Conservation (phyloP, 1,139 yeast species). For the Lodderomyces beijingensis region DNA sequence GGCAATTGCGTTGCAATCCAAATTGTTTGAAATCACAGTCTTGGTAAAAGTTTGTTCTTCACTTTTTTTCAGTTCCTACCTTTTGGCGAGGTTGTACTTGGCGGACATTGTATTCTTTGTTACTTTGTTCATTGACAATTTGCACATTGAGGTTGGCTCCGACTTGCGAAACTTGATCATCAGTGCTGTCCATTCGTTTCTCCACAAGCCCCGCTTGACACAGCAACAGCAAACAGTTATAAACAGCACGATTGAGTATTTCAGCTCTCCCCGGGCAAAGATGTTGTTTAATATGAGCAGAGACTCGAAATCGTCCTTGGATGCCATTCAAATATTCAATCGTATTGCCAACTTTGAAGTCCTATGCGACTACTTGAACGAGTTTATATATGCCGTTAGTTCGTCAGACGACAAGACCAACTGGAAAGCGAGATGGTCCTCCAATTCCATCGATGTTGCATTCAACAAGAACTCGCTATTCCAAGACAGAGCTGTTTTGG, state of each 20-base stretch:
- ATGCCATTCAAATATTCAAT: slow-evolving; percentile 42
- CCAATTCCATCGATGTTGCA: slow-evolving; percentile 63
- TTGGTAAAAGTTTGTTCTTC: slow-evolving; percentile 64
- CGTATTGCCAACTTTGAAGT: slow-evolving; percentile 54
- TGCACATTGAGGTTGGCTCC: slow-evolving; percentile 63
- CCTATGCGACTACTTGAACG: slow-evolving; percentile 58
- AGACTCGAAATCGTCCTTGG: slow-evolving; percentile 34
- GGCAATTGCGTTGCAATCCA: slow-evolving; percentile 55
- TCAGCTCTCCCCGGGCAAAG: slow-evolving; percentile 69
- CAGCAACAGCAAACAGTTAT: slow-evolving; percentile 41
- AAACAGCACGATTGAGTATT: slow-evolving; percentile 50
- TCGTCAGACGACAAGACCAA: slow-evolving; percentile 50
- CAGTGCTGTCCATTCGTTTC: slow-evolving; percentile 69
- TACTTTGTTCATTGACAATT: slow-evolving; percentile 69
- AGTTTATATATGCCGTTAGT: slow-evolving; percentile 46
- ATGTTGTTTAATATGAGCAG: slow-evolving; percentile 78
- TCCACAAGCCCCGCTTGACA: slow-evolving; percentile 53
- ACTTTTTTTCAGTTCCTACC: slow-evolving; percentile 67
- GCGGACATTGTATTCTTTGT: slow-evolving; percentile 72
- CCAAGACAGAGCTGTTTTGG: slow-evolving; percentile 68
- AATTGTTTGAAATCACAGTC: slow-evolving; percentile 71
- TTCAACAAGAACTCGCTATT: slow-evolving; percentile 57
- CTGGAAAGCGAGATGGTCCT: slow-evolving; percentile 71
- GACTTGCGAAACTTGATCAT: slow-evolving; percentile 63
- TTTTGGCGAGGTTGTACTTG: slow-evolving; percentile 60